phyloP scores from a whole-genome alignment of 2,329 filamentous ascomycete species.

The Venturia carpophila region DNA sequence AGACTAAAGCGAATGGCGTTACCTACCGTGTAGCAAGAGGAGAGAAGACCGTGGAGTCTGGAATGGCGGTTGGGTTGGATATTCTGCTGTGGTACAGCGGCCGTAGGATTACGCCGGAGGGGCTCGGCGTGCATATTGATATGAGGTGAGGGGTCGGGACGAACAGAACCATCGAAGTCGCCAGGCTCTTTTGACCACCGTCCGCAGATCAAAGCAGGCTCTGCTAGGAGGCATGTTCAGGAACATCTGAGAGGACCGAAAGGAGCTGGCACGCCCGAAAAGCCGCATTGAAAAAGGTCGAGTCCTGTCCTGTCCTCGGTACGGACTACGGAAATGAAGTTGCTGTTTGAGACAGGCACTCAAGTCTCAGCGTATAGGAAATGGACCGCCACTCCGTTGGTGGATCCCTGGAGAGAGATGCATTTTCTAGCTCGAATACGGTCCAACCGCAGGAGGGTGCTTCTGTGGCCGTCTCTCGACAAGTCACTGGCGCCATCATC shows the following conservation, averaged over 20 bases:
- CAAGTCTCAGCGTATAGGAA: slow-evolving; percentile 2
- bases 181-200: not conserved
- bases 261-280: not conserved
- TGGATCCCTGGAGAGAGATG: not conserved
- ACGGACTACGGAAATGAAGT: not conserved
- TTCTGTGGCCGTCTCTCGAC: not conserved
- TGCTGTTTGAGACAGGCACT: not conserved
- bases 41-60: not conserved
- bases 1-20: not conserved
- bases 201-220: not conserved
- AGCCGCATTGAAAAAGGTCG: not conserved
- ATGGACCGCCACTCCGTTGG: not conserved
- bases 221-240: not conserved
- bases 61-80: not conserved
- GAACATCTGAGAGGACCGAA: not conserved
- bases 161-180: not conserved
- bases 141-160: not conserved
- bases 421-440: slow-evolving; percentile 4
- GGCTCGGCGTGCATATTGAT: slow-evolving; percentile 1
- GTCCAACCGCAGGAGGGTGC: not conserved
- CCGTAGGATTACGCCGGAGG: not conserved
- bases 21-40: not conserved
- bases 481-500: not conserved
- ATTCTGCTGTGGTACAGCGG: not conserved
- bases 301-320: too few species aligned